Base-by-base conservation (phyloP, 2,329 filamentous ascomycete genomes). In the Aspergillus sp. region DNA sequence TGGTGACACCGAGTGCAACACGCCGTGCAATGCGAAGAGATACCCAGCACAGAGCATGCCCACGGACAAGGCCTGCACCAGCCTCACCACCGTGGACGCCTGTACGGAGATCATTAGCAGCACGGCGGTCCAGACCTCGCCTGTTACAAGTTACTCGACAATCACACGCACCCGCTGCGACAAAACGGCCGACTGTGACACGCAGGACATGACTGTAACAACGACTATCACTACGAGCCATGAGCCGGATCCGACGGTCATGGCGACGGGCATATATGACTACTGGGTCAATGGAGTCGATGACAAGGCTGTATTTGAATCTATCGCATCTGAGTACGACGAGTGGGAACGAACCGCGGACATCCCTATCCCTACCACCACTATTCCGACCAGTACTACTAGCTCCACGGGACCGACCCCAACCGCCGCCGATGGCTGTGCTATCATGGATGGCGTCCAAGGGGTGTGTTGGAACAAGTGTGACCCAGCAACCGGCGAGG, bases 381-480 rank as follows among this genome's bases (percentile, higher is more conserved):
- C 36, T 40, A n/a, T 13, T 40, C 3, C 36, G 3, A 16, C 36
- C 17, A 40, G 10, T 3, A 40, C 36, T 3, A 40, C 36, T 10
- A 40, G 36, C 36, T n/a, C 36, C 36, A 16, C 36, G 13, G 36
- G 36, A 40, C 36, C 36, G 36, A 40, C 36, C 36, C 36, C 36
- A 6, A 40, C 36, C 13, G 36, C 36, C 13, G 36, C 36, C 17
- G 36, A 40, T 40, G 36, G 36, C 13, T 40, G 23, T 25, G 23
- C 23, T 25, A 9, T 9, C 23, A 25, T 25, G 23, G 23, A 25
- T 25, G 10, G 10, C 23, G 23, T 25, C 23, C 23, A 25, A 25
- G 23, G 23, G 6, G 23, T 25, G 23, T 49, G 47, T 42, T 50
- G 47, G 47, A 44, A 23, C n/a, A 50, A 50, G 36, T 50, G 47